Evolutionary conservation across 2,329 filamentous ascomycete species (phyloP).

Genomic region (Calonectria fujianensis): DNA sequence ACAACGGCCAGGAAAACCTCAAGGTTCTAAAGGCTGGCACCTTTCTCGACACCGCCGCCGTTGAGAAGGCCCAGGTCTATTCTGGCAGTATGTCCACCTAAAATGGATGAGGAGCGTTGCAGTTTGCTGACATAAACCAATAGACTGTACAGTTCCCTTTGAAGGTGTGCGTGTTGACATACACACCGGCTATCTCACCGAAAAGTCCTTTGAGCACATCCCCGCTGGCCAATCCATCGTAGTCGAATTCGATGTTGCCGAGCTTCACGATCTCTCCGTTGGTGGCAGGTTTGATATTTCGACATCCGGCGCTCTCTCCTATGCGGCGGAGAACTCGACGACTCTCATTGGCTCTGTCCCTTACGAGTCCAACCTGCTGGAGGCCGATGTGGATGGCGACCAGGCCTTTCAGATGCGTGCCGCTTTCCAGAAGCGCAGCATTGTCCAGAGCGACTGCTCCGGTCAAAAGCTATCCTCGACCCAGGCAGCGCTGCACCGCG

Average conservation of each 20-base stretch:
- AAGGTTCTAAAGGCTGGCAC: constrained; percentile 73
- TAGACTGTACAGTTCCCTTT: constrained; percentile 67
- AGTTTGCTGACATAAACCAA: constrained; percentile 16
- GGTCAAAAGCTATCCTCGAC: constrained; percentile 67
- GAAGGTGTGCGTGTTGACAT: constrained; percentile 73
- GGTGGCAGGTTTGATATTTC: constrained; percentile 75
- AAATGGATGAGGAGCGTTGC: neutral
- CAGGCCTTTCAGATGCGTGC: constrained; percentile 70
- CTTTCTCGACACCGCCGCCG: constrained; percentile 70
- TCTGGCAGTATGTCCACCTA: constrained; percentile 60
- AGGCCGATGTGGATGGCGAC: constrained; percentile 73
- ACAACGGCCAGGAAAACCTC: constrained; percentile 69
- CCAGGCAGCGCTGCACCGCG: constrained; percentile 71
- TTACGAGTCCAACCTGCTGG: constrained; percentile 76
- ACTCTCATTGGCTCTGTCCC: constrained; percentile 72
- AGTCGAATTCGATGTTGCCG: constrained; percentile 72
- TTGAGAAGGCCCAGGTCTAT: constrained; percentile 73
- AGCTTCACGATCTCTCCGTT: constrained; percentile 70
- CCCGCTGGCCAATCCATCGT: constrained; percentile 69
- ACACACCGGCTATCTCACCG: constrained; percentile 64
- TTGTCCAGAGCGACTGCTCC: constrained; percentile 72
- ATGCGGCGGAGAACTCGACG: constrained; percentile 70
- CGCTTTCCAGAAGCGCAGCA: constrained; percentile 71
- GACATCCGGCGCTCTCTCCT: constrained; percentile 74
- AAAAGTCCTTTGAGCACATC: constrained; percentile 71